A percentile compares a stretch with the other conserved stretches of the same genome.
These are phyloP conservation scores for Exophiala lecanii-corni DNA, from an alignment of 2,329 filamentous ascomycete genomes.

Conservation along the genomic window DNA sequence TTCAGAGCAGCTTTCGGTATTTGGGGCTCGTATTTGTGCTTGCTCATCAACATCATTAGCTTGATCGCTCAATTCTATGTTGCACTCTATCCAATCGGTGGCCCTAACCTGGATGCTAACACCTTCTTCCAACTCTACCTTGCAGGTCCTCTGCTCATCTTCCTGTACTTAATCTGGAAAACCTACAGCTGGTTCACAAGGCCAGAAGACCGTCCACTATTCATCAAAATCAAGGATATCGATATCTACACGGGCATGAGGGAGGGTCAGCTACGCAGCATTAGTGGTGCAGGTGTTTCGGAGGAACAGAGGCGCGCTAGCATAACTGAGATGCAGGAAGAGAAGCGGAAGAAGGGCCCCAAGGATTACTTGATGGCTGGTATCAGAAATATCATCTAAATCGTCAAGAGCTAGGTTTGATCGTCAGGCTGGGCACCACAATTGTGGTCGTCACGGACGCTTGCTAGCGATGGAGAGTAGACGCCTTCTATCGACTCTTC, in stretches of 20 bases:
- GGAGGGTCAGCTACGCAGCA: conserved; percentile 22
- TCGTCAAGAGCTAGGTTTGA: conserved; percentile 13
- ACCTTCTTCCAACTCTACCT: conserved; percentile 27
- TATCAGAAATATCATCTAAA: conserved; percentile 20
- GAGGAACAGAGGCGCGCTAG: conserved; percentile 30
- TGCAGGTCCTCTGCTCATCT: conserved; percentile 24
- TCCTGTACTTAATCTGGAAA: conserved; percentile 25
- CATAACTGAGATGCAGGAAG: conserved; percentile 30
- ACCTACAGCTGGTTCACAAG: conserved; percentile 24
- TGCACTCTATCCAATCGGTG: conserved; percentile 68
- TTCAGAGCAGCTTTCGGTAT: conserved; percentile 77
- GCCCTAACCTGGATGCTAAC: conserved; percentile 22
- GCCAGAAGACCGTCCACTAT: conserved; percentile 31
- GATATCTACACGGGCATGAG: conserved; percentile 37
- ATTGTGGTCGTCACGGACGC: conserved; percentile 7
- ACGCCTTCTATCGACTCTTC: too few relatives aligned
- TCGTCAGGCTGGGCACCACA: conserved; percentile 12
- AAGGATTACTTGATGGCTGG: conserved; percentile 17
- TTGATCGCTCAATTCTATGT: conserved; percentile 86
- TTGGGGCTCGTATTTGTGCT: conserved; percentile 72
- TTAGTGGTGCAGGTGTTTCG: conserved; percentile 28
- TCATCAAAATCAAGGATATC: conserved; percentile 31
- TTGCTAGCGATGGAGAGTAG: conserved; percentile 9
- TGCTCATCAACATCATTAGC: conserved; percentile 70
- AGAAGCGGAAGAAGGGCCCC: conserved; percentile 29